Evolutionary conservation across 371 early-diverging fungal species (phyloP), one percentile per base, ranked within the genome.

Genomic region (Funneliformis caledonium): DNA sequence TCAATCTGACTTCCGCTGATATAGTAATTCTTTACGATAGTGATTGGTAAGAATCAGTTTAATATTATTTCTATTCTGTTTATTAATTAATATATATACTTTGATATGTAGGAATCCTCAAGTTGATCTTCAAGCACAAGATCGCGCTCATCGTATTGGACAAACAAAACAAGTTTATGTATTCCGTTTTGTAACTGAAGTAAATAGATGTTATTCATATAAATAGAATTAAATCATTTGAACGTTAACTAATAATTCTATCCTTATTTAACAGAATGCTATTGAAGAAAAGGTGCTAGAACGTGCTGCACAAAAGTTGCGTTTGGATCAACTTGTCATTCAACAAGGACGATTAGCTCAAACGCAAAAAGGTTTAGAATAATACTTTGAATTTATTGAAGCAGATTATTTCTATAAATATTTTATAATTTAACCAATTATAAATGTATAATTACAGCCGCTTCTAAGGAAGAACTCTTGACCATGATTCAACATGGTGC

Each of bases 101-200:
- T 45, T 19, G 60, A 33, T 78, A 47, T 52, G 3, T 81, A 87
- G 85, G 84, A 98, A 98, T 84, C 99, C 99, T 26, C 98, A 97
- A 87, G 97, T 95, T 19, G 99, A 98, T 88, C 86, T 98, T 37
- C 98, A 98, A 88, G 98, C 97, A 10, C 90, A 92, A 88, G 99
- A 99, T 86, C 94, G 99, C 80, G 99, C 99, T 10, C 99, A 99
- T 89, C 96, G 99, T 86, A 98, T 99, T 77, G 99, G 99, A 4
- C 99, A 99, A 85, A 98, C 93, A 62, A 98, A 98, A 85, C 97
- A 97, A 82, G 99, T 99, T 26, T 92, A 94, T 81, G 99, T 99
- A 6, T 99, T 96, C 86, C 89, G 99, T 73, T 95, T 99, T 76
- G 95, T 99, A n/a, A 95, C 98, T 26, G 98, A 98, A 86, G 88